These are phyloP conservation scores for Penicillium sp. DNA, from an alignment of 2,329 filamentous ascomycete species.

Conservation along the genomic window DNA sequence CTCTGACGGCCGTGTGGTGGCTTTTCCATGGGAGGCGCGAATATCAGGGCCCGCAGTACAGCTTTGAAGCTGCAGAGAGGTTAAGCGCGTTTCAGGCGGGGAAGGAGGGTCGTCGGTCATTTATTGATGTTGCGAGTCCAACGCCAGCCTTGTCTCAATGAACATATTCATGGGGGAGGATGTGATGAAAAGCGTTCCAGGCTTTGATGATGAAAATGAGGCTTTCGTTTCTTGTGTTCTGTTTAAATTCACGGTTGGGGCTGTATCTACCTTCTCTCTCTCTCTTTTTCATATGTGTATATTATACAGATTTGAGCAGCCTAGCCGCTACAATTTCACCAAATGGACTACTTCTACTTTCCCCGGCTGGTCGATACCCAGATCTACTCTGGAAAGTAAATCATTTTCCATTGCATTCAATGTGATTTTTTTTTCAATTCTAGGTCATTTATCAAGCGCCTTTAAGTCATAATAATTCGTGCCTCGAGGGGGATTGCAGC, in stretches of 20 bases:
- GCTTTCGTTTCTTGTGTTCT: background rate
- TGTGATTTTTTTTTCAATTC: conserved; percentile 1
- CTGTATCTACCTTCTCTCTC: background rate
- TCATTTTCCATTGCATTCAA: background rate
- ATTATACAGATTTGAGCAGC: background rate
- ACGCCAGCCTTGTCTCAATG: conserved; percentile 2
- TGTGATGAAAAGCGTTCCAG: background rate
- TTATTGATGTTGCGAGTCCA: conserved; percentile 19
- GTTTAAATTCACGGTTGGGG: background rate
- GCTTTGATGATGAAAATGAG: conserved; percentile 3
- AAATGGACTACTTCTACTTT: background rate
- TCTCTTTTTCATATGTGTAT: background rate
- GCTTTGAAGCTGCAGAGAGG: conserved; percentile 56
- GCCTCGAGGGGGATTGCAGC: background rate
- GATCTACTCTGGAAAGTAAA: background rate
- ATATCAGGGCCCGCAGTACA: conserved; percentile 47
- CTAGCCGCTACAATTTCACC: background rate
- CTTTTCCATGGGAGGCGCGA: conserved; percentile 31
- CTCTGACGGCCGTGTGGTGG: conserved; percentile 43
- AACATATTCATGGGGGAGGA: conserved; percentile 9
- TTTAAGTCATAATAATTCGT: conserved; percentile 22
- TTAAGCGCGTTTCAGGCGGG: conserved; percentile 51
- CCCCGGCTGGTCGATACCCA: background rate
- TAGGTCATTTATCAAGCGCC: conserved; percentile 3
- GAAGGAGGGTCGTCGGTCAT: conserved; percentile 21